Percentiles rank a stretch among this genome's conserved stretches.
Evolutionary conservation across 2,329 filamentous ascomycete genomes (phyloP).

Genomic region (Hymenoscyphus albidus): DNA sequence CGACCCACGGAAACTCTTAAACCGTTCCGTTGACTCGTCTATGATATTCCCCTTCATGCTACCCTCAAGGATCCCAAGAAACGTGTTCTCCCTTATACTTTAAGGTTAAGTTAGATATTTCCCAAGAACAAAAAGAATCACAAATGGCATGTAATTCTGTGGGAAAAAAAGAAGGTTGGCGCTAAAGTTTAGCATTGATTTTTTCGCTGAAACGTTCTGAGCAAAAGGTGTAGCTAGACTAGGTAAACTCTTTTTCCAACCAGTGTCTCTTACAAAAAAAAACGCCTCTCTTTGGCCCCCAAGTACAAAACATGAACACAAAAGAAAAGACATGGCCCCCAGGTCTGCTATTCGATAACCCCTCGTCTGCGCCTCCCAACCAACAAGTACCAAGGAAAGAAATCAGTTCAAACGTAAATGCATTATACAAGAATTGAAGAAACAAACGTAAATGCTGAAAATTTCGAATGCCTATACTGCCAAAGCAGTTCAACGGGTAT

Average conservation of each 20-base stretch:
- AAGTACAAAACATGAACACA: too few species aligned
- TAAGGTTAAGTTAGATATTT: too few species aligned
- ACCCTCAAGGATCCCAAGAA: too few species aligned
- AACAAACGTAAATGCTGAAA: background rate
- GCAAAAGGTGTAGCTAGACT: background rate
- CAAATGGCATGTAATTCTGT: too few species aligned
- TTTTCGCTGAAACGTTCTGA: background rate
- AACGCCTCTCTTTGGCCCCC: background rate
- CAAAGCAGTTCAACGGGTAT: background rate
- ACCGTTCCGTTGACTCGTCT: too few species aligned
- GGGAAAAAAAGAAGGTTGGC: background rate
- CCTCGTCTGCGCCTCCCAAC: background rate
- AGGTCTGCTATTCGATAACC: background rate
- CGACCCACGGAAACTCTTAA: too few species aligned
- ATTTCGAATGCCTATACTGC: background rate
- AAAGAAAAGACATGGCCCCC: too few species aligned
- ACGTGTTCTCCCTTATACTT: too few species aligned
- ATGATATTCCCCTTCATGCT: too few species aligned
- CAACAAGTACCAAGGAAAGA: background rate
- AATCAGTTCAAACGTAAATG: background rate
- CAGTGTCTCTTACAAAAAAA: background rate
- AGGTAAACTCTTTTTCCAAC: background rate
- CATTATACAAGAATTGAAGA: background rate
- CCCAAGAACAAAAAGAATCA: too few species aligned
- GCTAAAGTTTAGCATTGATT: background rate